Conservation (phyloP, 805 yeast species). For the Saccharomycopsis fodiens region DNA sequence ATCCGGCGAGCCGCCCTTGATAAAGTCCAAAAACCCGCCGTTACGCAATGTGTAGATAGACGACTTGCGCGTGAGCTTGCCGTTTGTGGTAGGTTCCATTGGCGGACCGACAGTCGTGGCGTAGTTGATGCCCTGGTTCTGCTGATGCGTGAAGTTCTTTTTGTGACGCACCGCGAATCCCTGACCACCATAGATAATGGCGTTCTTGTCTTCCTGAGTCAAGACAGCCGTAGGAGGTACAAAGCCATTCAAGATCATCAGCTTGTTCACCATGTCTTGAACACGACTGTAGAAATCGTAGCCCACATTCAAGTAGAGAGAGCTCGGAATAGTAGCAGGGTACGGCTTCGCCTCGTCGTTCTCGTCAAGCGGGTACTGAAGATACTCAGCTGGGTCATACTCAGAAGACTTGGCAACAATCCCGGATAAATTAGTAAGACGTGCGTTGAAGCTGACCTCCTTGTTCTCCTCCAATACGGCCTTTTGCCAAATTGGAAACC, state of each 20-base stretch:
- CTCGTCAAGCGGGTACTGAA: conserved; percentile 40
- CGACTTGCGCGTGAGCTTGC: conserved; percentile 14
- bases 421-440: conserved; percentile 30
- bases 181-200: conserved; percentile 40
- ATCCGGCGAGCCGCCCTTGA: background rate
- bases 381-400: conserved; percentile 31
- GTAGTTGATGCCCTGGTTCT: conserved; percentile 19
- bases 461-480: conserved; percentile 28
- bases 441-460: conserved; percentile 20
- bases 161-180: conserved; percentile 27
- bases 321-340: conserved; percentile 38
- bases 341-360: conserved; percentile 28
- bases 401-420: conserved; percentile 23
- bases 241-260: conserved; percentile 78
- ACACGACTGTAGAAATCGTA: conserved; percentile 47
- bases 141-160: conserved; percentile 22
- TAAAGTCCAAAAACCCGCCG: conserved; percentile 1
- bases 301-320: conserved; percentile 28
- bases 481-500: conserved; percentile 27
- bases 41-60: conserved; percentile 11
- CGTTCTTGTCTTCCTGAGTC: conserved; percentile 61
- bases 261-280: conserved; percentile 44
- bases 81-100: conserved; percentile 8
- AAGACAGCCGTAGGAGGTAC: conserved; percentile 55
- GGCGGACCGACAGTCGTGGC: conserved; percentile 18